Base-by-base conservation (phyloP, 192 early-diverging fungal genomes). In the Spizellomyces sp. region DNA sequence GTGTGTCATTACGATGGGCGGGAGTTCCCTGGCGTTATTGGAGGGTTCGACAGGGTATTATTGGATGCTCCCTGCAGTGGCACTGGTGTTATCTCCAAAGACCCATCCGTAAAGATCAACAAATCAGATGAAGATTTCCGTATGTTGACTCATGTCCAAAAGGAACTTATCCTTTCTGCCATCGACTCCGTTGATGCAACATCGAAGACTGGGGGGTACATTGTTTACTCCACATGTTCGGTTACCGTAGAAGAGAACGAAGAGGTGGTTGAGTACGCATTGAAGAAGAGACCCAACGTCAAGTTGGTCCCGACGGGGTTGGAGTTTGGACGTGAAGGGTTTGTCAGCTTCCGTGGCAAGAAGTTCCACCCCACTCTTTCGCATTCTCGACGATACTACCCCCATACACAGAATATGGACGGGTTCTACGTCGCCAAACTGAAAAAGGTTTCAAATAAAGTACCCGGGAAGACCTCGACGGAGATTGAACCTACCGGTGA, bases 201-300 rank as follows among this genome's bases (percentile, higher is more conserved):
- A 57, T 95, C 93, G 27, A 83, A 90, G 36, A 98, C 96, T 9
- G 98, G 96, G 48, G 98, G 95, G 6, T 94, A 91, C 78, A 90
- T 99, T 75, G 96, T 99, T 17, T 99, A 99, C 76, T 98, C 98
- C 22, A 99, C 98, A 6, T 99, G 98, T 86, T 97, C 98, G 9
- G 94, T 99, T 5, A 94, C 91, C 0, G 93, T 98, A 4, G 95
- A 98, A 60, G 98, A 99, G 83, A 94, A 99, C 81, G 98, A 99
- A 83, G 94, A 89, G 48, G 95, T 99, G 6, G 93, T 99, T 5
- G 84, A 96, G 73, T 99, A 98, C 82, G 96, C 96, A 9, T 77
- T 99, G 75, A 81, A 81, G 63, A 99, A 98, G 78, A 87, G 97
- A 12, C 94, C 95, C 47, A 96, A 97, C 70, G 87, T 97, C 64